phyloP scores from a whole-genome alignment of 768 basidiomycete genomes.

The Tylopilus cervinicoccineus region DNA sequence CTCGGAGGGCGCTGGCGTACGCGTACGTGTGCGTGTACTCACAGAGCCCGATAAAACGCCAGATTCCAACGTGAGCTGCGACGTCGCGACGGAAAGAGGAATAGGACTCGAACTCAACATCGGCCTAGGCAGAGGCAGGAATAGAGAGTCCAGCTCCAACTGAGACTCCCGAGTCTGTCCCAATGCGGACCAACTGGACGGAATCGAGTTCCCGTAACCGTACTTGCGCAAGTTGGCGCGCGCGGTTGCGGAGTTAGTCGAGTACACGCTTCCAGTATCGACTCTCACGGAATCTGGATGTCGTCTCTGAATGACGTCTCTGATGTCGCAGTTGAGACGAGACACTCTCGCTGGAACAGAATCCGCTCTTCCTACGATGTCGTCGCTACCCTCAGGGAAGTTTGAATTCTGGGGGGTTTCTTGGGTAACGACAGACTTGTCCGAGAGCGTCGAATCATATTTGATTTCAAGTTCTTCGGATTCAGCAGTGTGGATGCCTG shows the following conservation, averaged over 20 bases:
- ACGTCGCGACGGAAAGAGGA: conserved; percentile 4
- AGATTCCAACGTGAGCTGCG: conserved; percentile 5
- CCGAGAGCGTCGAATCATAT: background rate
- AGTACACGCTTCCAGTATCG: conserved; percentile 23
- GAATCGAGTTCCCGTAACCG: conserved; percentile 17
- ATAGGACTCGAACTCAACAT: background rate
- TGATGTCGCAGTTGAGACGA: conserved; percentile 1
- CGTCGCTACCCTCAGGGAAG: too few species aligned
- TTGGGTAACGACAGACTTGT: background rate
- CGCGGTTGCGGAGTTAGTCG: conserved; percentile 20
- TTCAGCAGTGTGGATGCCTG: background rate
- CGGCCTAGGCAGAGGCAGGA: conserved; percentile 2
- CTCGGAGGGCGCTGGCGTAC: background rate
- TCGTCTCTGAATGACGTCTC: background rate
- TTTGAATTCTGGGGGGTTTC: background rate
- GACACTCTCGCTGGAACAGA: background rate
- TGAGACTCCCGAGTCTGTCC: conserved; percentile 12
- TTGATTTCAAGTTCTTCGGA: background rate
- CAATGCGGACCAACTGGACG: conserved; percentile 24
- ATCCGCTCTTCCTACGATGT: background rate
- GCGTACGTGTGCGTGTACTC: conserved; percentile 1
- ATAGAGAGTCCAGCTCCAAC: conserved; percentile 7
- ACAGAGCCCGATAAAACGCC: conserved; percentile 1
- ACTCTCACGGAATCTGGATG: conserved; percentile 3
- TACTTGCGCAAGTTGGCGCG: conserved; percentile 25